Base-by-base conservation (phyloP, 306 rosid genomes). In the Gynostemma pentaphyllum region DNA sequence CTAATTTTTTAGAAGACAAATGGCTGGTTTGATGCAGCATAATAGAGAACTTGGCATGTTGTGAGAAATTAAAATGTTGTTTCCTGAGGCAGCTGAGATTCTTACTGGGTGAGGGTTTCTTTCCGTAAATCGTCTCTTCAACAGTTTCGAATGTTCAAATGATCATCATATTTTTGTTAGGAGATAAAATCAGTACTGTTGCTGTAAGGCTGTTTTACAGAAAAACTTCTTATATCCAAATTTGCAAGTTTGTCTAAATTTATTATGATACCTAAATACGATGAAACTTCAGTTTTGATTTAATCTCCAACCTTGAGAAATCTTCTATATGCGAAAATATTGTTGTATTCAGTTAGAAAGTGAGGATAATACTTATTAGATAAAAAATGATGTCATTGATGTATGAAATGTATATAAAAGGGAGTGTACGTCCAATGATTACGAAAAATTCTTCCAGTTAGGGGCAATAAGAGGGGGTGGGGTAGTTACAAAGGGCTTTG, bases 71-170 rank as follows among this genome's bases (percentile, higher is more conserved):
- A 18, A 59, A 22, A 13, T 26, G 21, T n/a, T 59, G 48, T 39
- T 59, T 39, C 32, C 48, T 6, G 32, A 36, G 30, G 47, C 65
- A 21, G 66, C 66, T 40, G 49, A 39, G 48, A 24, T 61, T 61
- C 49, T 61, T 28, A 23, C 7, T 32, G 37, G 37, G 37, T 32
- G 37, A 32, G 37, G 37, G 37, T 32, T 32, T 7, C 7, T 32
- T 2, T 32, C 3, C 37, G n/a, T 21, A 23, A 40, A 21, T 61
- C 6, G 12, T 59, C 30, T 19, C 27, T 36, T 36, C 3, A 34
- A 19, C 64, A 19, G 30, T 59, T 36, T 36, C 29, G 22, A 2
- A 36, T 59, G 64, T 59, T 37, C 30, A 59, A 59, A 37, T 11
- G 64, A 36, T 30, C 21, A 16, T 59, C 47, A 45, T 37, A 59